A percentile compares a stretch with the other conserved stretches of the same genome.
These are phyloP conservation scores for Bipolaris zeicola DNA, from an alignment of 2,329 filamentous ascomycete genomes.

Conservation along the genomic window DNA sequence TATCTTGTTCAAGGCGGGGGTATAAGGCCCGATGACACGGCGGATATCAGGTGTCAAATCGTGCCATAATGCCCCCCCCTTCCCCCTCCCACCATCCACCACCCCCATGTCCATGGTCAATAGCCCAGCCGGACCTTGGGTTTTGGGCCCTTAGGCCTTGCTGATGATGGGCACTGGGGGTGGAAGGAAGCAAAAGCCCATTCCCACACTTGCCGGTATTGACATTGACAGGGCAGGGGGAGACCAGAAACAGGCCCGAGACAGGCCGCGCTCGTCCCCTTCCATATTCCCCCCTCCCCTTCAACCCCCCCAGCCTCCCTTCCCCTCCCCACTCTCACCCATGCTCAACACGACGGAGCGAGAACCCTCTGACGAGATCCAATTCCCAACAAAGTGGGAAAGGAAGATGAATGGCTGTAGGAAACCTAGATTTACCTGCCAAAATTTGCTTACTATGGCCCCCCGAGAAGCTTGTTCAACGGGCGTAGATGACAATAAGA, in stretches of 20 bases:
- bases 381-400: too few relatives aligned
- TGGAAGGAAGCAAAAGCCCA: background rate
- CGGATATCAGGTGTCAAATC: too few relatives aligned
- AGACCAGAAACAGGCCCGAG: background rate
- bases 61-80: too few relatives aligned
- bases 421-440: too few relatives aligned
- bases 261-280: background rate
- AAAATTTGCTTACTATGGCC: too few relatives aligned
- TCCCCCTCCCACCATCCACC: background rate
- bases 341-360: background rate
- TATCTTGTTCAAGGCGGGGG: background rate
- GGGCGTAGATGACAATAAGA: too few relatives aligned
- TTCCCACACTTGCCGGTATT: background rate
- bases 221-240: background rate
- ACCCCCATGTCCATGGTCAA: background rate
- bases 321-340: too few relatives aligned
- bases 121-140: too few relatives aligned
- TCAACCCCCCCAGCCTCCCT: background rate
- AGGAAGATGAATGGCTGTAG: too few relatives aligned
- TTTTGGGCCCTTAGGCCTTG: background rate
- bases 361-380: too few relatives aligned
- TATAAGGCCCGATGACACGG: background rate
- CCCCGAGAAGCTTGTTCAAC: too few relatives aligned
- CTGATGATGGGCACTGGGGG: background rate
- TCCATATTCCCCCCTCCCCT: too few relatives aligned